A percentile compares a stretch with the other conserved stretches of the same genome.
phyloP scores from a whole-genome alignment of 495 filamentous ascomycete species.

The Penicillium nucicola region DNA sequence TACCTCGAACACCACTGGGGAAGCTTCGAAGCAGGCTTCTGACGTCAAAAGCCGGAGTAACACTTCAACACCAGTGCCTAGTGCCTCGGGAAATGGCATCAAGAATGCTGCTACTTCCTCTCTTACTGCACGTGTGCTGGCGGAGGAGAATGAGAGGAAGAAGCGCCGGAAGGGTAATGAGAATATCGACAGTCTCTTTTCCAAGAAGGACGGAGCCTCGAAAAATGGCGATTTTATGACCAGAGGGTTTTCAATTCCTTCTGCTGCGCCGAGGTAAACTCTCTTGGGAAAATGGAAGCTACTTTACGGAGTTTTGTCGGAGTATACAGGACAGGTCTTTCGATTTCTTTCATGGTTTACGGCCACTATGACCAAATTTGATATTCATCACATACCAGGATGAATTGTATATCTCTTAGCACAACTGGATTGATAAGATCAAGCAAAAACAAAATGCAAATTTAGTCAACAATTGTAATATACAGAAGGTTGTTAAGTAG shows the following conservation, averaged over 20 bases:
- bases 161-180: slow-evolving; percentile 75
- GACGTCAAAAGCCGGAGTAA: slow-evolving; percentile 21
- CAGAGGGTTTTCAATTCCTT: slow-evolving; percentile 65
- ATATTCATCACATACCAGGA: slow-evolving; percentile 25
- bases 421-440: neutral
- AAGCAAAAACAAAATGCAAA: slow-evolving; percentile 12
- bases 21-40: slow-evolving; percentile 4
- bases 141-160: slow-evolving; percentile 77
- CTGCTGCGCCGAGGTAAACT: slow-evolving; percentile 26
- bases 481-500: slow-evolving; percentile 21
- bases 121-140: slow-evolving; percentile 78
- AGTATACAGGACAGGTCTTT: slow-evolving; percentile 3
- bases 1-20: neutral
- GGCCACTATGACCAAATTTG: slow-evolving; percentile 1
- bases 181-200: slow-evolving; percentile 69
- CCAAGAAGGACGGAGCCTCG: slow-evolving; percentile 47
- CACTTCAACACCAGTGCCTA: slow-evolving; percentile 29
- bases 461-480: slow-evolving; percentile 23
- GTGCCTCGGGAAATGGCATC: slow-evolving; percentile 52
- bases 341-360: neutral
- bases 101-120: slow-evolving; percentile 84
- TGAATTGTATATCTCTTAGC: slow-evolving; percentile 25
- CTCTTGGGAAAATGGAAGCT: too few species aligned
- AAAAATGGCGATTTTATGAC: slow-evolving; percentile 75
- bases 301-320: neutral